A percentile compares a stretch with the other conserved stretches of the same genome.
These are phyloP conservation scores for Perilla frutescens DNA, from an alignment of 257 asterid genomes.

Conservation along the genomic window DNA sequence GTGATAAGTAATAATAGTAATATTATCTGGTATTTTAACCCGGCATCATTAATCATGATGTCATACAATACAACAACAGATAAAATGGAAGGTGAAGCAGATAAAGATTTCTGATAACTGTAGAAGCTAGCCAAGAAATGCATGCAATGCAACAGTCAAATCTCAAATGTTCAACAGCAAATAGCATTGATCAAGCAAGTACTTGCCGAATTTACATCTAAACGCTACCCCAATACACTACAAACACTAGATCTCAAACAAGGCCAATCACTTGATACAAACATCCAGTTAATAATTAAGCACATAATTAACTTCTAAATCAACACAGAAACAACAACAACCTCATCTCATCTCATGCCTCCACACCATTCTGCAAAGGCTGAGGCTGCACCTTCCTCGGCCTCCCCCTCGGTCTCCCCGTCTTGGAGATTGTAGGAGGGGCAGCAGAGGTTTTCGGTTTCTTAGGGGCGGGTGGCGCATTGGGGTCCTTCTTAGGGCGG, in stretches of 20 bases:
- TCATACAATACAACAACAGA: too few relatives aligned
- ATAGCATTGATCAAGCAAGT: constrained; percentile 28
- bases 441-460: constrained; percentile 52
- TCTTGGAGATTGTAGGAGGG: constrained; percentile 39
- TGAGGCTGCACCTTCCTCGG: constrained; percentile 74
- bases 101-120: not conserved
- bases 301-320: constrained; percentile 26
- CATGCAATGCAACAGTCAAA: constrained; percentile 36
- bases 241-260: constrained; percentile 26
- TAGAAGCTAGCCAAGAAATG: constrained; percentile 12
- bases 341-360: constrained; percentile 34
- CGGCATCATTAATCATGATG: too few relatives aligned
- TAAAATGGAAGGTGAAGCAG: too few relatives aligned
- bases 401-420: constrained; percentile 79
- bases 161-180: not conserved
- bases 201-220: constrained; percentile 40
- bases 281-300: constrained; percentile 18
- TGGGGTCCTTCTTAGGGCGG: constrained; percentile 80
- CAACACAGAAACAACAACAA: constrained; percentile 10
- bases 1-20: too few relatives aligned
- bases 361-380: constrained; percentile 55
- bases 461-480: constrained; percentile 69
- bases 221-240: constrained; percentile 30
- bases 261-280: constrained; percentile 11
- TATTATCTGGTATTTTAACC: too few relatives aligned